Evolutionary conservation across 345 rosid genomes (phyloP), one percentile per base, ranked within the genome.

Genomic region (Firmiana major): DNA sequence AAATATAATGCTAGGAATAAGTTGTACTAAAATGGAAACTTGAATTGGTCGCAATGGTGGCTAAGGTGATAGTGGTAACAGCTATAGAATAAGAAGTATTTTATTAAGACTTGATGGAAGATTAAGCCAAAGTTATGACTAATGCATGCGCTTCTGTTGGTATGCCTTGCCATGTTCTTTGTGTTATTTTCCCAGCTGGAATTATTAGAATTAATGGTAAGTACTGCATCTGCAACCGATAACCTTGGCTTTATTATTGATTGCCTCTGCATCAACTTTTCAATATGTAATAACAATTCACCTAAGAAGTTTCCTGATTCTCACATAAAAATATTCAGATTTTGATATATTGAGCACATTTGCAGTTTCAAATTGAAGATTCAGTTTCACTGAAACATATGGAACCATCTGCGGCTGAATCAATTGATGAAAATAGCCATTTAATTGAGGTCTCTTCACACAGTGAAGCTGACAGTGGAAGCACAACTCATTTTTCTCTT

Each of bases 391-490:
- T 42, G 17, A 46, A 54, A 9, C 57, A 5, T 16, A 17, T 45
- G 36, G 64, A 65, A 59, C n/a, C 60, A 31, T 71, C 75, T 15
- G 36, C 60, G 10, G 5, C 68, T n/a, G 78, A 75, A 57, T 38
- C 43, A 70, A 57, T n/a, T 17, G 66, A 62, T 17, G 42, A 66
- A 31, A 19, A 48, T n/a, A 43, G 49, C 75, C 19, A 59, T 40
- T 64, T 53, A 72, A 71, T 72, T 21, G 58, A 76, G 13, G 74
- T 58, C 70, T 73, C 73, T 38, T 63, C 67, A 2, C 40, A 54
- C 73, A 69, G 59, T 55, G 76, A 72, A 45, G 65, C 0, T 10
- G 80, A 62, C 40, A 43, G 63, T 66, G 75, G 63, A 65, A 76
- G 69, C 68, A 34, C 16, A 34, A 19, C 62, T 63, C 67, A 51